Conservation (phyloP, 2,329 filamentous ascomycete genomes). For the Westerdykella ornata region DNA sequence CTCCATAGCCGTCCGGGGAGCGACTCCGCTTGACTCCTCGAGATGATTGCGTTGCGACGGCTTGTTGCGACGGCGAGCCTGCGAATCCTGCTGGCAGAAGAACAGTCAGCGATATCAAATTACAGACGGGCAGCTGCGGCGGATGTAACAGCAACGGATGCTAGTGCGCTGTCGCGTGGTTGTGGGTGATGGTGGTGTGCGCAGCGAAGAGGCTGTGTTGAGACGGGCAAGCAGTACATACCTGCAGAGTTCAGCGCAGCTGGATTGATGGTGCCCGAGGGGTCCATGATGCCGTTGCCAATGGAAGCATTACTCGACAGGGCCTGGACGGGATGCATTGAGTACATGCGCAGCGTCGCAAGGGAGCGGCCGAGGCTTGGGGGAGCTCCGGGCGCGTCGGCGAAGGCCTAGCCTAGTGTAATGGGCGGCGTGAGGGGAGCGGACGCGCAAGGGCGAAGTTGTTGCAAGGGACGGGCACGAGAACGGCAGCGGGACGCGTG, state of each 20-base stretch:
- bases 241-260: slow-evolving; percentile 35
- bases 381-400: slow-evolving; percentile 15
- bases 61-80: slow-evolving; percentile 18
- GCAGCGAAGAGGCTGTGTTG: background rate
- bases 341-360: slow-evolving; percentile 38
- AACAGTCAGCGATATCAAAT: slow-evolving; percentile 19
- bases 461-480: slow-evolving; percentile 13
- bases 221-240: slow-evolving; percentile 13
- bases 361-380: slow-evolving; percentile 27
- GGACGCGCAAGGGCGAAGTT: slow-evolving; percentile 15
- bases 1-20: slow-evolving; percentile 34
- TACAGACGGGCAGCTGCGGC: slow-evolving; percentile 15
- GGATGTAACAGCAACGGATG: slow-evolving; percentile 29
- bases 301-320: slow-evolving; percentile 36
- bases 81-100: slow-evolving; percentile 22
- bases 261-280: slow-evolving; percentile 39
- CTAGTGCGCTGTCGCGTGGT: slow-evolving; percentile 7
- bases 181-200: slow-evolving; percentile 7
- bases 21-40: slow-evolving; percentile 39
- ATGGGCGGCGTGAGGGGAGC: slow-evolving; percentile 13
- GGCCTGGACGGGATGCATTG: slow-evolving; percentile 35
- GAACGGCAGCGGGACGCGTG: slow-evolving; percentile 5
- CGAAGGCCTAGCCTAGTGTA: slow-evolving; percentile 15
- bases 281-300: slow-evolving; percentile 38
- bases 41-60: slow-evolving; percentile 28